Conservation (phyloP, 2,329 filamentous ascomycete genomes). For the Diaporthe eres region DNA sequence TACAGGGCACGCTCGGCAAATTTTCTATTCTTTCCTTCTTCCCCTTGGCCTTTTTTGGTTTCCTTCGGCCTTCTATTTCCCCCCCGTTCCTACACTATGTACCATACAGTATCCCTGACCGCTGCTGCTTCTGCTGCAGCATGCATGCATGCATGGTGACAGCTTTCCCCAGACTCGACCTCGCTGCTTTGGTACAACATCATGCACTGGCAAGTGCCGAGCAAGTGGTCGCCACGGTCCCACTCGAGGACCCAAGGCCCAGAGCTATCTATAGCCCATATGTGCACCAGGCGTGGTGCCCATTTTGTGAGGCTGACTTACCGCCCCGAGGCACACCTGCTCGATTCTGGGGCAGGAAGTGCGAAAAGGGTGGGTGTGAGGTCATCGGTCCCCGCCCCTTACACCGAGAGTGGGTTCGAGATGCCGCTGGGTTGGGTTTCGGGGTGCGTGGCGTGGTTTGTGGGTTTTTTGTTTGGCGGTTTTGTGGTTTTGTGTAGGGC, state of each 20-base stretch:
- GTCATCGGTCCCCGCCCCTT: constrained; percentile 14
- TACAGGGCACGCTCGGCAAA: constrained; percentile 32
- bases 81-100: neutral
- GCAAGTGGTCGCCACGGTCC: neutral
- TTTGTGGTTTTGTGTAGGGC: constrained; percentile 2
- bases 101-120: constrained; percentile 17
- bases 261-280: constrained; percentile 23
- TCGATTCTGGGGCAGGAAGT: neutral
- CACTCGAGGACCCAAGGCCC: neutral
- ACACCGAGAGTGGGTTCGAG: constrained; percentile 17
- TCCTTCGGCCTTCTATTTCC: constrained; percentile 1
- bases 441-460: constrained; percentile 1
- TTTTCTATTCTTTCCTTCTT: constrained; percentile 1
- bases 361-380: constrained; percentile 1
- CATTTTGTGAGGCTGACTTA: constrained; percentile 25
- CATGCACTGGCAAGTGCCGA: constrained; percentile 24
- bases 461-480: neutral
- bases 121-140: constrained; percentile 20
- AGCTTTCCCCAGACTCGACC: constrained; percentile 30
- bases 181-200: neutral
- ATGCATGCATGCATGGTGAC: constrained; percentile 25
- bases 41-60: neutral
- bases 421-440: constrained; percentile 29
- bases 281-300: neutral
- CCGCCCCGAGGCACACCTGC: constrained; percentile 8